phyloP scores from a whole-genome alignment of 139 green algal species.

The Chlorella sp. region DNA sequence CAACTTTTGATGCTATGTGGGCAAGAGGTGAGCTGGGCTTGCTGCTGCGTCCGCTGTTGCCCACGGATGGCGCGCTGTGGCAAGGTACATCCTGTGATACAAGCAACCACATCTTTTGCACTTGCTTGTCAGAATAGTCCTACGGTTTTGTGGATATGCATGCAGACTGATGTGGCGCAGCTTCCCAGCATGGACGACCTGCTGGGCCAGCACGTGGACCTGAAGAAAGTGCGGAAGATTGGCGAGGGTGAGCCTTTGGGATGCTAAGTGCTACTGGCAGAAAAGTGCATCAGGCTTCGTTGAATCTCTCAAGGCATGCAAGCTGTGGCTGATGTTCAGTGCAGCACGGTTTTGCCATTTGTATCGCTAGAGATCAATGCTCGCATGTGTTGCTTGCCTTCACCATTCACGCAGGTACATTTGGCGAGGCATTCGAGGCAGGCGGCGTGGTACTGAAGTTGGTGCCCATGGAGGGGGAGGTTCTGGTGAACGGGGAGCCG shows the following conservation, averaged over 20 bases:
- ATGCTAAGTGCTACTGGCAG: background rate
- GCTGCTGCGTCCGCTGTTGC: background rate
- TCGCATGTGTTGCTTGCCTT: background rate
- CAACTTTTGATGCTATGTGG: constrained; percentile 76
- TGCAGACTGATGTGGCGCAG: constrained; percentile 27
- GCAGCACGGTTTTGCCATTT: too few relatives aligned
- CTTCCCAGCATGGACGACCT: constrained; percentile 70
- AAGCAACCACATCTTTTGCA: too few relatives aligned
- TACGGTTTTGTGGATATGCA: background rate
- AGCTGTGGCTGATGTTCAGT: too few relatives aligned
- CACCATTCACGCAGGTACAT: constrained; percentile 67
- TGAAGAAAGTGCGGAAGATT: constrained; percentile 43
- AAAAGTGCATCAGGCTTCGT: background rate
- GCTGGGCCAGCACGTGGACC: constrained; percentile 58
- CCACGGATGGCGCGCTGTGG: too few relatives aligned
- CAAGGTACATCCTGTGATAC: too few relatives aligned
- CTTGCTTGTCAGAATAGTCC: too few relatives aligned
- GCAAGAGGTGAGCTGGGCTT: constrained; percentile 55
- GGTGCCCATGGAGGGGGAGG: constrained; percentile 91
- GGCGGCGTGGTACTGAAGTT: constrained; percentile 85
- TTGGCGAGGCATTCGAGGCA: constrained; percentile 88
- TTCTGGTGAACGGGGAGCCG: constrained; percentile 45
- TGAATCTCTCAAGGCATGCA: background rate
- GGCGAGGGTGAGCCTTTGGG: background rate
- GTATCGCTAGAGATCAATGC: too few relatives aligned